Percentiles rank a stretch among this genome's conserved stretches.
Conservation (phyloP, 2,329 filamentous ascomycete genomes). For the Cercospora zeina region DNA sequence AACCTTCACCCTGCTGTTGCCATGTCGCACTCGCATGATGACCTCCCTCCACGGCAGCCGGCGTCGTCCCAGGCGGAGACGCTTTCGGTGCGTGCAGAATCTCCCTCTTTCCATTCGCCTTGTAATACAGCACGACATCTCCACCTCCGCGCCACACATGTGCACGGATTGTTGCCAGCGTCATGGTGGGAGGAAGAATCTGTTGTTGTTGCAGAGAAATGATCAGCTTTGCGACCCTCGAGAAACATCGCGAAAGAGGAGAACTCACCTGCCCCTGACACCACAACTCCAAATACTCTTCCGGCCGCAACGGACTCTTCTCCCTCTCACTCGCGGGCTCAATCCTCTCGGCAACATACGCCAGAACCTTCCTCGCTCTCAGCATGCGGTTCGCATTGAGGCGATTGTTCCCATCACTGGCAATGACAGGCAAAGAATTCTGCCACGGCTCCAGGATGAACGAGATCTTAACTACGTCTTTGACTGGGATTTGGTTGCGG, state of each 20-base stretch:
- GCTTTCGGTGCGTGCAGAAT: slow-evolving; percentile 38
- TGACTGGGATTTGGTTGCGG: slow-evolving; percentile 74
- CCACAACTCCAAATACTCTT: slow-evolving; percentile 93
- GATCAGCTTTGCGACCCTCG: slow-evolving; percentile 42
- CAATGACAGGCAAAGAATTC: slow-evolving; percentile 69
- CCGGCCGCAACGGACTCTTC: slow-evolving; percentile 66
- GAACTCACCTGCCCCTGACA: slow-evolving; percentile 81
- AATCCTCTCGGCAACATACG: slow-evolving; percentile 89
- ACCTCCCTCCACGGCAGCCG: not conserved
- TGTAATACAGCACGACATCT: slow-evolving; percentile 88
- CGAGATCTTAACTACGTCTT: slow-evolving; percentile 95
- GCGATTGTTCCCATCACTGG: slow-evolving; percentile 78
- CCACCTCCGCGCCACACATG: slow-evolving; percentile 95
- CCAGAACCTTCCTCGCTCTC: slow-evolving; percentile 87
- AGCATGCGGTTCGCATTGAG: slow-evolving; percentile 97
- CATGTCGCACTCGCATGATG: not conserved
- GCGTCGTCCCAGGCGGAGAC: not conserved
- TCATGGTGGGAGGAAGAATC: slow-evolving; percentile 78
- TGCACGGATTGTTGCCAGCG: slow-evolving; percentile 84
- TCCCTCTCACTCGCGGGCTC: slow-evolving; percentile 59
- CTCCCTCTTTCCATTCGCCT: slow-evolving; percentile 80
- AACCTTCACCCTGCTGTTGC: not conserved
- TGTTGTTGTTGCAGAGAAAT: slow-evolving; percentile 35
- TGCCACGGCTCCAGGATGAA: slow-evolving; percentile 85
- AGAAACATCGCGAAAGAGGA: slow-evolving; percentile 22